These are phyloP conservation scores for Peniophora sp. DNA, from an alignment of 1,284 basidiomycete genomes.

Conservation along the genomic window DNA sequence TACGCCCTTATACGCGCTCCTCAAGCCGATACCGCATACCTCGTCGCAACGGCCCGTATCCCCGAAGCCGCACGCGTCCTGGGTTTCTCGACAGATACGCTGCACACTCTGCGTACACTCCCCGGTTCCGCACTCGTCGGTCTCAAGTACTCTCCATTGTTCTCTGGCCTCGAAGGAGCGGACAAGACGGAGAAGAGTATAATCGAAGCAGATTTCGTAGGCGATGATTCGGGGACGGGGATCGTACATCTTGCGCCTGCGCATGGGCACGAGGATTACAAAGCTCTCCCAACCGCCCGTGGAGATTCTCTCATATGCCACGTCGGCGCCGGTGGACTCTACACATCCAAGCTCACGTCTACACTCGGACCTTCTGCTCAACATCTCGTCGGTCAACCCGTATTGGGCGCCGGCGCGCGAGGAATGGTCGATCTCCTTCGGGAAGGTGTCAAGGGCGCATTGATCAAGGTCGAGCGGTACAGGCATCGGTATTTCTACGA, in stretches of 20 bases:
- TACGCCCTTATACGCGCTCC: constrained; percentile 57
- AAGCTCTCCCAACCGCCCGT: constrained; percentile 30
- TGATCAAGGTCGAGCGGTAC: constrained; percentile 67
- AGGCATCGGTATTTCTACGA: constrained; percentile 95
- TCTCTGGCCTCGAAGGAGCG: constrained; percentile 27
- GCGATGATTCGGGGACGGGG: constrained; percentile 86
- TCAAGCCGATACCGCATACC: constrained; percentile 27
- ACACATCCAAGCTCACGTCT: constrained; percentile 37
- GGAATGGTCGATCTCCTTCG: constrained; percentile 61
- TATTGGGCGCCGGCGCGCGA: constrained; percentile 66
- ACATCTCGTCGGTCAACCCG: constrained; percentile 62
- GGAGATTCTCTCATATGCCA: constrained; percentile 53
- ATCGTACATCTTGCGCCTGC: constrained; percentile 95
- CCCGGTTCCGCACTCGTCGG: constrained; percentile 19
- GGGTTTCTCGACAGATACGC: constrained; percentile 36
- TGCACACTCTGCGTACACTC: not conserved
- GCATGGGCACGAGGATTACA: constrained; percentile 92
- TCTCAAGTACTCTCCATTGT: constrained; percentile 63
- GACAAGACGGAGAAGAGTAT: constrained; percentile 25
- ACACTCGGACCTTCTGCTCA: not conserved
- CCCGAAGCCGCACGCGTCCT: constrained; percentile 42
- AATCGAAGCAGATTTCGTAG: constrained; percentile 68
- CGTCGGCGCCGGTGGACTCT: constrained; percentile 78
- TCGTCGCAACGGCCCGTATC: constrained; percentile 72
- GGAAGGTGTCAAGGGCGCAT: constrained; percentile 32